Base-by-base conservation (phyloP, 495 filamentous ascomycete genomes). In the Hypoxylon fuscum region DNA sequence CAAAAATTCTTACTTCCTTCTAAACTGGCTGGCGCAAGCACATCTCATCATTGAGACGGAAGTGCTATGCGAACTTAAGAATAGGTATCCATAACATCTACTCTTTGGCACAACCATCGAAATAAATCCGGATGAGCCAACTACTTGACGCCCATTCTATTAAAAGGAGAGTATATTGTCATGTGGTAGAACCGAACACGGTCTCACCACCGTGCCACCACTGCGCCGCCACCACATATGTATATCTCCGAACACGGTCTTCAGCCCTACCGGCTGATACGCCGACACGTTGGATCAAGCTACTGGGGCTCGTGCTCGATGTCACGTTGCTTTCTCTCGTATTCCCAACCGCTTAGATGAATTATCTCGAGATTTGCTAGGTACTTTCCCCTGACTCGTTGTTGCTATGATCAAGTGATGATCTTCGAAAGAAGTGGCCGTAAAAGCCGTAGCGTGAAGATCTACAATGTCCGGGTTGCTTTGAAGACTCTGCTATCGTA, bases 251-350 rank as follows among this genome's bases (percentile, higher is more conserved):
- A 22, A 4, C 12, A 5, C 9, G 18, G 45, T 21, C 20, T 42
- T 55, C 49, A 64, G 62, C 61, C 61, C 61, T 64, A 64, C 34
- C 55, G 48, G 49, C 38, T 54, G 45, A 50, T 29, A 50, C 34
- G 32, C 12, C 44, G 56, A 38, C 46, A 52, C 46, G 51, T 66
- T 53, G 25, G 25, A 43, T 37, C 14, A 6, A 37, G 27, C 47
- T 53, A 27, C 42, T 41, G 49, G 35, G 55, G 37, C 49, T 54
- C 29, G 17, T 17, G 37, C 14, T 32, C n/a, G 23, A 51, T 40
- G 56, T 66, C 46, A 60, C 62, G 62, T 60, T 66, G 41, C 55
- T 11, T 35, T n/a, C 18, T 10, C 37, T 51, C 56, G 45, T 51
- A 52, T 56, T 31, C n/a, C 21, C 11, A 45, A 45, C 50, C 55